Evolutionary conservation across 352 stramenopile genomes (phyloP), one percentile per base, ranked within the genome.

Genomic region (Globisporangium uncinulatum): DNA sequence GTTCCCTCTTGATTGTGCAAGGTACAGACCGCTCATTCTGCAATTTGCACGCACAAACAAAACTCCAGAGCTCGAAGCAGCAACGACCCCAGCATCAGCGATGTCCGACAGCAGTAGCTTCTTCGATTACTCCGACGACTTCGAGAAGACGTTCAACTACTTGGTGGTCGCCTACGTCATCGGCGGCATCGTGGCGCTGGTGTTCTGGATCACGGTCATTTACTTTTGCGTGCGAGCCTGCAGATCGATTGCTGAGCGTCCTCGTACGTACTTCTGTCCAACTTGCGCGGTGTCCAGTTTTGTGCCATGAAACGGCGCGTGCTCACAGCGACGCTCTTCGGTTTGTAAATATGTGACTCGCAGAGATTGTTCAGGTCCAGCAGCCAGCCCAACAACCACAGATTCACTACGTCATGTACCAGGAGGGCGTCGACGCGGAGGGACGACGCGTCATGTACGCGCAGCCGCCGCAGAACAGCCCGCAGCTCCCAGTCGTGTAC

Each of bases 401-500:
- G 46, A 51, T 51, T 29, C 46, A 51, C n/a, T 51, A 51, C 46
- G 10, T 51, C 46, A 39, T 51, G 11, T 21, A 50, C 19, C 46
- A 51, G 46, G 17, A 48, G 21, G 43, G 21, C 10, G 11, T 48
- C n/a, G 43, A 20, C 11, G 15, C 43, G 8, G 43, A 48, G 3
- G 43, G 43, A 13, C 43, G 9, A 8, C 43, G 15, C 15, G 10
- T 20, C 43, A 20, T 48, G 43, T 13, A 13, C 13, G n/a, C 11
- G 14, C 8, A 10, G 0, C 43, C 15, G 46, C 46, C 24, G 46
- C 46, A 51, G 24, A 37, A 39, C 46, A 29, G 20, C n/a, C 46
- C 46, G 7, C 21, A 51, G 9, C 20, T 21, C 1, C 24, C 46
- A 19, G 14, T 51, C 46, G 10, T 51, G n/a, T 51, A 51, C 11